Evolutionary conservation across 345 rosid genomes (phyloP).

Genomic region (Eucalyptus microcorys): DNA sequence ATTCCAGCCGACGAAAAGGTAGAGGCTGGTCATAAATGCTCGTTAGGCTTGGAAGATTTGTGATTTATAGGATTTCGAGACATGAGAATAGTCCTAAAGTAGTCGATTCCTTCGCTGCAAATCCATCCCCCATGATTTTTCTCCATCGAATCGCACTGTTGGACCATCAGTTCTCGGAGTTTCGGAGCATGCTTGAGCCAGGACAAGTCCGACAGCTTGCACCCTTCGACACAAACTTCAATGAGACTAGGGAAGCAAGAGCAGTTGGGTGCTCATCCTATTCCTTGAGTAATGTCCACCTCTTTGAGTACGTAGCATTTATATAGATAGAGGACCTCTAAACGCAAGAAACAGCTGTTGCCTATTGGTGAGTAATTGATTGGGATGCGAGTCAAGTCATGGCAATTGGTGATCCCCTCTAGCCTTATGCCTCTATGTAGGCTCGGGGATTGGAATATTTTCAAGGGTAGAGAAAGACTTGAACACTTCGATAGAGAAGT

Average conservation of each 20-base stretch:
- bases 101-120: background rate
- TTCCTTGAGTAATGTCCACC: background rate
- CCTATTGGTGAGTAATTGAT: background rate
- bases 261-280: background rate
- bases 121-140: background rate
- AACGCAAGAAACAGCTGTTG: rapidly evolving
- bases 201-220: background rate
- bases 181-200: background rate
- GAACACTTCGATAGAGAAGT: background rate
- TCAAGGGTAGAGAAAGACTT: background rate
- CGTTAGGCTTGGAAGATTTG: background rate
- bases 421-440: background rate
- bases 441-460: background rate
- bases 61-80: background rate
- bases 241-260: background rate
- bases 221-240: background rate
- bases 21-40: background rate
- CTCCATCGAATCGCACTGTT: background rate
- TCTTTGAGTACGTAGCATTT: background rate
- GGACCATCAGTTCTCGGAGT: background rate
- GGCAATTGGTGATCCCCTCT: background rate
- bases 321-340: background rate
- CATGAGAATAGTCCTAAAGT: background rate
- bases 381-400: background rate
- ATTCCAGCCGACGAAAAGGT: background rate